Evolutionary conservation across 805 yeast genomes (phyloP).

Genomic region (Ogataea ganodermae): DNA sequence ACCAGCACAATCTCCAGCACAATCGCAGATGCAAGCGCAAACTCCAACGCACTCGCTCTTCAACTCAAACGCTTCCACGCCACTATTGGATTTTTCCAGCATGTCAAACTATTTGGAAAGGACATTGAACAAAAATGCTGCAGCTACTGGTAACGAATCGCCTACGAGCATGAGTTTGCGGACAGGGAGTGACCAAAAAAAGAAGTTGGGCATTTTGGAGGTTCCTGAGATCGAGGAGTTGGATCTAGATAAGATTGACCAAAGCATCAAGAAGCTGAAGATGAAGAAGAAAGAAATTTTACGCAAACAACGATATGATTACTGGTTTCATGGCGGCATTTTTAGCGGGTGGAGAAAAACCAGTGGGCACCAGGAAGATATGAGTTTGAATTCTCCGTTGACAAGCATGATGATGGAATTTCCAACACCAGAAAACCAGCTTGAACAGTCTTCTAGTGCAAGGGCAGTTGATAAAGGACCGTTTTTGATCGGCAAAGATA

Average conservation of each 20-base stretch:
- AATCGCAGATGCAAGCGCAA: neutral
- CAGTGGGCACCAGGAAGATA: conserved; percentile 1
- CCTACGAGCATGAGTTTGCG: neutral
- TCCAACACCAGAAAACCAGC: conserved; percentile 4
- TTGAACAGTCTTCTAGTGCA: neutral
- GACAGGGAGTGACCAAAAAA: neutral
- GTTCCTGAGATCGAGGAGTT: conserved; percentile 10
- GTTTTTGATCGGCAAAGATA: too few species aligned
- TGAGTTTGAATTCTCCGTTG: conserved; percentile 6
- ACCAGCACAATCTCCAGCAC: neutral
- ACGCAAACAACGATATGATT: conserved; percentile 15
- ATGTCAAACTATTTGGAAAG: conserved; percentile 7
- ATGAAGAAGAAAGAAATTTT: conserved; percentile 17
- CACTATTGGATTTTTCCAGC: conserved; percentile 9
- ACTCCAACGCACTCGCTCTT: conserved; percentile 1
- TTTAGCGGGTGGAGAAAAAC: conserved; percentile 11
- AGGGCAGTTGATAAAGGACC: too few species aligned
- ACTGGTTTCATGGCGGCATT: conserved; percentile 17
- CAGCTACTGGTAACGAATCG: neutral
- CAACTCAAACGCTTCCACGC: conserved; percentile 5
- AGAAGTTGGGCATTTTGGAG: conserved; percentile 5
- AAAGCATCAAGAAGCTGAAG: conserved; percentile 17
- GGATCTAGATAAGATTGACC: conserved; percentile 16
- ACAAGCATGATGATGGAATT: conserved; percentile 8
- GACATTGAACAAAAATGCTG: conserved; percentile 1